These are phyloP conservation scores for Furcasterigmium furcatum DNA, from an alignment of 2,329 filamentous ascomycete species.

Conservation along the genomic window DNA sequence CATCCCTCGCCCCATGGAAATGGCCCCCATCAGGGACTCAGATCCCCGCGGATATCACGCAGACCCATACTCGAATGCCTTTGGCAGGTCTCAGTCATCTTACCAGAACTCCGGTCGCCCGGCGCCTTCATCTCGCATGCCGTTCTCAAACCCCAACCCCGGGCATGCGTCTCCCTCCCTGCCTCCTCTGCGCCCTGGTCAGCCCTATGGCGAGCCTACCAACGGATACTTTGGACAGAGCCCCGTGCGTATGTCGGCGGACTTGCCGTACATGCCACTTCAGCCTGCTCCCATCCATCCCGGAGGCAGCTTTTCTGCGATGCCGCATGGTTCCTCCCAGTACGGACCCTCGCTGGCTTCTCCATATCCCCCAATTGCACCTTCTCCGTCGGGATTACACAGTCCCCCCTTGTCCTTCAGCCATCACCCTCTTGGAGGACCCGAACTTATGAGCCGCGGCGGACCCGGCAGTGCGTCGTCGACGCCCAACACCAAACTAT, in stretches of 20 bases:
- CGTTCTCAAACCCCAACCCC: slow-evolving; percentile 10
- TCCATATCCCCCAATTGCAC: slow-evolving; percentile 8
- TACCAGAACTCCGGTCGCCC: background rate
- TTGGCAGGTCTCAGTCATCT: background rate
- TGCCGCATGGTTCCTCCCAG: background rate
- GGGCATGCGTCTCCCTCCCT: slow-evolving; percentile 11
- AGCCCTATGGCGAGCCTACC: background rate
- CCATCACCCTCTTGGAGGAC: slow-evolving; percentile 1
- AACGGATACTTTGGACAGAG: background rate
- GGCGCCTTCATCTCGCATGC: slow-evolving; percentile 8
- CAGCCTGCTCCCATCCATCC: slow-evolving; percentile 3
- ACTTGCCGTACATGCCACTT: background rate
- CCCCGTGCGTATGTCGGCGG: background rate
- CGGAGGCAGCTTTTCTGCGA: background rate
- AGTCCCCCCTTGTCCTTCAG: slow-evolving; percentile 12
- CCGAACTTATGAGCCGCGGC: slow-evolving; percentile 4
- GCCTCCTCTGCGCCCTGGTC: slow-evolving; percentile 8
- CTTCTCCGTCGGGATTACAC: slow-evolving; percentile 4
- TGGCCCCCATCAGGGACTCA: slow-evolving; percentile 7
- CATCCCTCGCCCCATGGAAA: slow-evolving; percentile 9
- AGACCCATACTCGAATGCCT: background rate
- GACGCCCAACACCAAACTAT: slow-evolving; percentile 22
- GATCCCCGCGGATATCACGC: background rate
- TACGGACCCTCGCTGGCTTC: background rate
- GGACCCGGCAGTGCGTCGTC: slow-evolving; percentile 13